phyloP scores from a whole-genome alignment of 179 eudicot species.

The Silene noctiflora region DNA sequence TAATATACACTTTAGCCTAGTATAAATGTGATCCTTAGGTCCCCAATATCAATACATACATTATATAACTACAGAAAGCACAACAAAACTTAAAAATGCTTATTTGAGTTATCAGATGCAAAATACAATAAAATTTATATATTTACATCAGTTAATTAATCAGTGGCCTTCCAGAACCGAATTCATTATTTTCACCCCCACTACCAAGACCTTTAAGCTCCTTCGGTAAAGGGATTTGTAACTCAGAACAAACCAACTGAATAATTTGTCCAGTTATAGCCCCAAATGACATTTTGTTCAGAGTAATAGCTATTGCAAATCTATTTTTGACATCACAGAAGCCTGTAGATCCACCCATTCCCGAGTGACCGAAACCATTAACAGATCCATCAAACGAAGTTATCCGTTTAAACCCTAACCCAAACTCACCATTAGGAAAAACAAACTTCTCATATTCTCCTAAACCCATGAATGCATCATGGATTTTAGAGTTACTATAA shows the following conservation, averaged over 20 bases:
- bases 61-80: slow-evolving; percentile 1
- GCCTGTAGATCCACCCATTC: slow-evolving; percentile 95
- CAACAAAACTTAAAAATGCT: slow-evolving; percentile 9
- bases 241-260: slow-evolving; percentile 74
- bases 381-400: slow-evolving; percentile 53
- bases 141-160: slow-evolving; percentile 42
- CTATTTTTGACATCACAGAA: slow-evolving; percentile 67
- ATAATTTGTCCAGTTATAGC: slow-evolving; percentile 61
- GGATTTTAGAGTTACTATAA: slow-evolving; percentile 55
- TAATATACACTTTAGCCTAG: slow-evolving; percentile 20
- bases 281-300: slow-evolving; percentile 87
- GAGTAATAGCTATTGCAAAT: slow-evolving; percentile 75
- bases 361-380: slow-evolving; percentile 91
- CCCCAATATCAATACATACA: slow-evolving; percentile 5
- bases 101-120: background rate
- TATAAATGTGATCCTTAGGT: slow-evolving; percentile 1
- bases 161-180: slow-evolving; percentile 42
- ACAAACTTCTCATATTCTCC: slow-evolving; percentile 72
- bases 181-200: slow-evolving; percentile 24
- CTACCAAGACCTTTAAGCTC: slow-evolving; percentile 39
- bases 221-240: slow-evolving; percentile 62
- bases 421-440: slow-evolving; percentile 58
- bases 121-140: background rate
- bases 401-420: slow-evolving; percentile 75
- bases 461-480: slow-evolving; percentile 75